phyloP scores from a whole-genome alignment of 1,284 basidiomycete genomes.

The Austroboletus niveus region DNA sequence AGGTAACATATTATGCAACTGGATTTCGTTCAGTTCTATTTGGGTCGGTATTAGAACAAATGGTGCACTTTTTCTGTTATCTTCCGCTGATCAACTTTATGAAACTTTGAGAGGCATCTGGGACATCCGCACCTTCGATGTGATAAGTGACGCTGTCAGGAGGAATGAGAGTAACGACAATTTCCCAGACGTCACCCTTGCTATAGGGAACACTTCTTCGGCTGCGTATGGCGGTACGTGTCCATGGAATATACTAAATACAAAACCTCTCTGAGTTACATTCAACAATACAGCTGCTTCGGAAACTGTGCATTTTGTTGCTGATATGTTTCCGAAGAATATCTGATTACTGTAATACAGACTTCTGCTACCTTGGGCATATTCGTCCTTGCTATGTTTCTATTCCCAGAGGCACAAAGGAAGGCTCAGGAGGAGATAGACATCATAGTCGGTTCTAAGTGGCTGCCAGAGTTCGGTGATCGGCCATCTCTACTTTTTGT shows the following conservation, averaged over 20 bases:
- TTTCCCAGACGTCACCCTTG: constrained; percentile 18
- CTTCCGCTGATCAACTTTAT: not conserved
- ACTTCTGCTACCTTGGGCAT: constrained; percentile 44
- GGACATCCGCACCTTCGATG: constrained; percentile 15
- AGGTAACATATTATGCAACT: constrained; percentile 14
- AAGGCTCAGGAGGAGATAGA: constrained; percentile 47
- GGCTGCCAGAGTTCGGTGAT: constrained; percentile 41
- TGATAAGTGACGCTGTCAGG: constrained; percentile 20
- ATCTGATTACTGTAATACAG: constrained; percentile 26
- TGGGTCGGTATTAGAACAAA: constrained; percentile 21
- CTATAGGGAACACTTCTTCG: constrained; percentile 20
- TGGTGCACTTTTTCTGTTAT: constrained; percentile 13
- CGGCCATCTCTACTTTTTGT: constrained; percentile 44
- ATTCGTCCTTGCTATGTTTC: constrained; percentile 50
- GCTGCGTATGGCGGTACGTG: constrained; percentile 27
- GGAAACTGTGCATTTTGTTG: constrained; percentile 20
- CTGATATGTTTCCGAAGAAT: not conserved
- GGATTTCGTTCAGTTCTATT: constrained; percentile 25
- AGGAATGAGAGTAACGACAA: constrained; percentile 21
- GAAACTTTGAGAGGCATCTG: constrained; percentile 14
- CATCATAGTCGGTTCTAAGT: constrained; percentile 35
- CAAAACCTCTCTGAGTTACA: constrained; percentile 1
- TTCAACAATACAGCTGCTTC: constrained; percentile 16
- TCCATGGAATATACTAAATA: not conserved
- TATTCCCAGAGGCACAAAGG: constrained; percentile 44